These are phyloP conservation scores for Fusarium stilboides DNA, from an alignment of 2,329 filamentous ascomycete species.

Conservation along the genomic window DNA sequence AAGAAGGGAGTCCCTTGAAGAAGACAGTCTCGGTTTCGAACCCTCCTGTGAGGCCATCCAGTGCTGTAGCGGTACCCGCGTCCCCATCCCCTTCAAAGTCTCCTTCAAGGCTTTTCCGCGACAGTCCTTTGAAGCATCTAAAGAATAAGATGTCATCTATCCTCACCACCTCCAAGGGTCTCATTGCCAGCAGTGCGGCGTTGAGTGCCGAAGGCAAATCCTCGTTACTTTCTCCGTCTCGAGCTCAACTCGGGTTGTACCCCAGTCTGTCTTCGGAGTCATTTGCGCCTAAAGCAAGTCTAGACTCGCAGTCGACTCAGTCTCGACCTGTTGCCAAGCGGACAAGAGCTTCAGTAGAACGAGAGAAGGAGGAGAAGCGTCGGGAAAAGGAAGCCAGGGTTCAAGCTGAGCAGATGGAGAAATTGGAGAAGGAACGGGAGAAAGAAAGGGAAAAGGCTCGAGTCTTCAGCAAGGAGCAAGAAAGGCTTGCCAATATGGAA, in stretches of 20 bases:
- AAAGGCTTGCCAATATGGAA: constrained; percentile 68
- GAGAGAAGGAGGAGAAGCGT: constrained; percentile 76
- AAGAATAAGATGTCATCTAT: constrained; percentile 95
- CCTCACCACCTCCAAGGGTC: constrained; percentile 86
- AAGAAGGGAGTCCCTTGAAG: constrained; percentile 59
- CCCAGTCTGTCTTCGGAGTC: constrained; percentile 65
- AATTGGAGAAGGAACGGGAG: constrained; percentile 77
- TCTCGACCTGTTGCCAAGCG: constrained; percentile 61
- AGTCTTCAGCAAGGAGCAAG: constrained; percentile 71
- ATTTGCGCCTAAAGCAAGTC: constrained; percentile 52
- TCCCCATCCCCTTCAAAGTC: constrained; percentile 70
- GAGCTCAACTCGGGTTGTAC: constrained; percentile 62
- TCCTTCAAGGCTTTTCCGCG: constrained; percentile 70
- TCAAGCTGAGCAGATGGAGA: constrained; percentile 72
- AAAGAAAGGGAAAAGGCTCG: constrained; percentile 79
- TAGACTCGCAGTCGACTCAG: constrained; percentile 58
- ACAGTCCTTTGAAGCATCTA: constrained; percentile 90
- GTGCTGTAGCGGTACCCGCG: constrained; percentile 56
- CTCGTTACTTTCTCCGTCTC: constrained; percentile 69
- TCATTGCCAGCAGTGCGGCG: constrained; percentile 83
- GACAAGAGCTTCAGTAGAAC: constrained; percentile 72
- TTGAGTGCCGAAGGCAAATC: constrained; percentile 75
- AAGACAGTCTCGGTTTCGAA: constrained; percentile 76
- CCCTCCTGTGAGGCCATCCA: constrained; percentile 64
- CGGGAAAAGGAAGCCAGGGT: constrained; percentile 76